These are phyloP conservation scores for Oryza punctata DNA, from an alignment of 176 grass and related monocot genomes.

Conservation along the genomic window DNA sequence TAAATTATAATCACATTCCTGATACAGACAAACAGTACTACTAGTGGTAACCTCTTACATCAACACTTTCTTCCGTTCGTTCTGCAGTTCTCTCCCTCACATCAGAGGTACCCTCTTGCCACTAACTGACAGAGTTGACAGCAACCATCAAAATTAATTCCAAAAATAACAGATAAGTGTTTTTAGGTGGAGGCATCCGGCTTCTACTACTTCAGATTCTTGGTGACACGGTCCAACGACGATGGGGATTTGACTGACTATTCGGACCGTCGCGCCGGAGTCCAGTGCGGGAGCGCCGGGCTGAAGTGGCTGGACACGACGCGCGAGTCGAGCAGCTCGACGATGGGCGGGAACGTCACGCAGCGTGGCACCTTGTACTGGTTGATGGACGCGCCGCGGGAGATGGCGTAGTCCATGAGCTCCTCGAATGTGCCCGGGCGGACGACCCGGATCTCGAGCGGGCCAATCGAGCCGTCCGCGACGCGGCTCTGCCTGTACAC, in stretches of 20 bases:
- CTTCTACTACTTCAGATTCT: constrained; percentile 12
- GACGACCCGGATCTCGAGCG: constrained; percentile 90
- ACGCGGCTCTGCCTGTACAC: constrained; percentile 94
- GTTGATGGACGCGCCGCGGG: constrained; percentile 85
- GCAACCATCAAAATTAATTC: constrained; percentile 26
- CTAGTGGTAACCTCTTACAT: constrained; percentile 26
- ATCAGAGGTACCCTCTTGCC: constrained; percentile 30
- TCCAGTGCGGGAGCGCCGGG: constrained; percentile 75
- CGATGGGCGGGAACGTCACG: constrained; percentile 87
- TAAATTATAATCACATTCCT: constrained; percentile 23
- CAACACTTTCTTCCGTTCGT: constrained; percentile 29
- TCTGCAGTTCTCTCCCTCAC: constrained; percentile 6
- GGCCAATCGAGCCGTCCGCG: constrained; percentile 84
- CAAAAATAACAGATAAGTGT: constrained; percentile 34
- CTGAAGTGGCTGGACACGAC: constrained; percentile 88
- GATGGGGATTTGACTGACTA: neutral
- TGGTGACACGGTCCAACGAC: constrained; percentile 1
- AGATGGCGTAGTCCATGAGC: constrained; percentile 95
- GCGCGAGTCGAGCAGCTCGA: constrained; percentile 89
- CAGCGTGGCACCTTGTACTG: constrained; percentile 94
- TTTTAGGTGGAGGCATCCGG: constrained; percentile 12
- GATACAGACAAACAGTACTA: constrained; percentile 7
- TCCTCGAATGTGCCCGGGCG: constrained; percentile 82
- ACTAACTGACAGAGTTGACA: constrained; percentile 39
- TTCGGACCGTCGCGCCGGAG: constrained; percentile 43